phyloP scores from a whole-genome alignment of 2,329 filamentous ascomycete species.

The Leptographium procerum region DNA sequence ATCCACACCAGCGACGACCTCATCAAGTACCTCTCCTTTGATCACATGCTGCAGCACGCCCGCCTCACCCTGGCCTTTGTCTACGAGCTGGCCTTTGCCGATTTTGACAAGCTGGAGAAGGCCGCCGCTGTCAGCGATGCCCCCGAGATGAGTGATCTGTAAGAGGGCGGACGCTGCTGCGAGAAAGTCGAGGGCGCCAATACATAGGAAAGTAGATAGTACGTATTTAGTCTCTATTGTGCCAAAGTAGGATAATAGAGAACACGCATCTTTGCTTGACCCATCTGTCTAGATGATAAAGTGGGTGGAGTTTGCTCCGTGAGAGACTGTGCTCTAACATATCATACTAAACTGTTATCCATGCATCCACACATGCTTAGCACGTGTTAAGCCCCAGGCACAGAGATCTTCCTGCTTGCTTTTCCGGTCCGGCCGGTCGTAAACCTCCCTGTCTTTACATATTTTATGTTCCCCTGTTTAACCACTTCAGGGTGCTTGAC shows the following conservation, averaged over 20 bases:
- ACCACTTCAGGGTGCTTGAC: neutral
- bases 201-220: neutral
- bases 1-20: constrained; percentile 66
- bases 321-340: no score
- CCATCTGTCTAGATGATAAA: neutral
- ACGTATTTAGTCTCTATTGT: neutral
- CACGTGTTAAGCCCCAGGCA: no score
- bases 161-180: neutral
- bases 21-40: constrained; percentile 56
- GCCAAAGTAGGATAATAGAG: no score
- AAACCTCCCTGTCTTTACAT: no score
- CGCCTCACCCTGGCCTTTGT: constrained; percentile 34
- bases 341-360: no score
- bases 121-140: neutral
- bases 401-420: no score
- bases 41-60: constrained; percentile 55
- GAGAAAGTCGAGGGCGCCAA: no score
- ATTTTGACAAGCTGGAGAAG: constrained; percentile 20
- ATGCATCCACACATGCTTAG: no score
- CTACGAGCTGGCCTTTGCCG: constrained; percentile 32
- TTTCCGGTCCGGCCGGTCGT: neutral
- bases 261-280: no score
- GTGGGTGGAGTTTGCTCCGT: no score
- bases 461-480: no score
- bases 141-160: constrained; percentile 14